Base-by-base conservation (phyloP, 352 stramenopile genomes). In the Globisporangium recalcitrans region DNA sequence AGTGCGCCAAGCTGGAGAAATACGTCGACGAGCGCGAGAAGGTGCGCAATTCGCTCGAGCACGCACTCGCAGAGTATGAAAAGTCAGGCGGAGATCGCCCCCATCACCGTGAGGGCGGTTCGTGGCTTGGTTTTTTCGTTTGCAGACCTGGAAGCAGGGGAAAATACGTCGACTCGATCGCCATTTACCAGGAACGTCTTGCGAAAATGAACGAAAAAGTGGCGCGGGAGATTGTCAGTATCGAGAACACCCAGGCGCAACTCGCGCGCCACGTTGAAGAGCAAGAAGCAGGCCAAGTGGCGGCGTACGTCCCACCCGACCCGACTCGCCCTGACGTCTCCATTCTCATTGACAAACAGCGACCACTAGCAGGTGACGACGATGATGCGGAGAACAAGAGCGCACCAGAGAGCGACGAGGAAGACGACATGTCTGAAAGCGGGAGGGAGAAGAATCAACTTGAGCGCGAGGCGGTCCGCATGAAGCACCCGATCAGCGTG, bases 181-280 rank as follows among this genome's bases (percentile, higher is more conserved):
- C 87, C 52, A 68, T 78, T 24, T 90, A 78, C 27, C 71, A 90
- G 27, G 75, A 87, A 10, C 59, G 72, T 60, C 68, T 91, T 24
- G 70, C 63, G 16, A 73, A 67, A 55, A 42, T 93, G 24, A 91
- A 91, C 64, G 67, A 77, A 34, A 69, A 77, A 34, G 80, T 90
- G 16, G 70, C 72, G 7, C 70, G 68, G 16, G 83, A 93, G 58
- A 77, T 90, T 63, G 55, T 65, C 32, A 89, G 73, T 48, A 87
- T 93, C 46, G 76, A 91, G 6, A 63, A 77, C 5, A 70, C 81
- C 13, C 77, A 92, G 54, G 58, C 63, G 24, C 72, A 80, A 29
- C 72, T 91, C 26, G 75, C 80, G 3, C 52, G 62, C 10, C 68
- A 75, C 54, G 63, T 87, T 3, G 75, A 78, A n/a, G 51, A 67